Evolutionary conservation across 2,329 filamentous ascomycete species (phyloP).

Genomic region (Colletotrichum liriopes): DNA sequence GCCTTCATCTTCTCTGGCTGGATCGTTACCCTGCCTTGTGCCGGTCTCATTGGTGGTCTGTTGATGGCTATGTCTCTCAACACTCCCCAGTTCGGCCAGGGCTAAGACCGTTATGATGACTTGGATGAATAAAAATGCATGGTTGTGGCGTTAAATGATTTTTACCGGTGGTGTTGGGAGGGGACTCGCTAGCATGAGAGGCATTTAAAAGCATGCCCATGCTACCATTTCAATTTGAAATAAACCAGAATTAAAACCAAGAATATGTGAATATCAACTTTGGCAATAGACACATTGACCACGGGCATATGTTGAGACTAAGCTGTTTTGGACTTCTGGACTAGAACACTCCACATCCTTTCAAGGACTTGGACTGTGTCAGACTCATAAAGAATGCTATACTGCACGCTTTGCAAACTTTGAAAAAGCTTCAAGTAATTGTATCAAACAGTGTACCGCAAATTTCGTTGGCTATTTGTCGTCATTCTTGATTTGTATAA

Average conservation of each 20-base stretch:
- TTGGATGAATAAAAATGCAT: background rate
- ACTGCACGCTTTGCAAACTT: too few relatives aligned
- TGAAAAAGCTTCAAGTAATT: too few relatives aligned
- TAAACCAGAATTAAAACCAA: background rate
- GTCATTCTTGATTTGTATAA: too few relatives aligned
- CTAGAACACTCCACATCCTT: too few relatives aligned
- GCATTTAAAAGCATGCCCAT: background rate
- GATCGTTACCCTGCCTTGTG: slow-evolving; percentile 46
- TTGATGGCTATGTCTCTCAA: slow-evolving; percentile 48
- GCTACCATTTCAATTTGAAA: background rate
- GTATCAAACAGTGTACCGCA: too few relatives aligned
- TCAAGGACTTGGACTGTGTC: too few relatives aligned
- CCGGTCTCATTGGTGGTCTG: slow-evolving; percentile 47
- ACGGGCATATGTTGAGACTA: too few relatives aligned
- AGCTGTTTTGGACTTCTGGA: too few relatives aligned
- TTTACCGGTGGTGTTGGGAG: background rate
- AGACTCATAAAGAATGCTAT: too few relatives aligned
- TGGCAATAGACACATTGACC: too few relatives aligned
- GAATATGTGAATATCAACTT: too few relatives aligned
- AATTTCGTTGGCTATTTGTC: too few relatives aligned
- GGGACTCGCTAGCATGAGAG: background rate
- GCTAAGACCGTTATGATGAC: background rate
- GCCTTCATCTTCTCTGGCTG: slow-evolving; percentile 48
- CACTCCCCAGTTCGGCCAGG: slow-evolving; percentile 43
- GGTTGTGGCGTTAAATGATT: slow-evolving; percentile 6